Evolutionary conservation across 257 asterid genomes (phyloP).

Genomic region (Przewalskia tangutica): DNA sequence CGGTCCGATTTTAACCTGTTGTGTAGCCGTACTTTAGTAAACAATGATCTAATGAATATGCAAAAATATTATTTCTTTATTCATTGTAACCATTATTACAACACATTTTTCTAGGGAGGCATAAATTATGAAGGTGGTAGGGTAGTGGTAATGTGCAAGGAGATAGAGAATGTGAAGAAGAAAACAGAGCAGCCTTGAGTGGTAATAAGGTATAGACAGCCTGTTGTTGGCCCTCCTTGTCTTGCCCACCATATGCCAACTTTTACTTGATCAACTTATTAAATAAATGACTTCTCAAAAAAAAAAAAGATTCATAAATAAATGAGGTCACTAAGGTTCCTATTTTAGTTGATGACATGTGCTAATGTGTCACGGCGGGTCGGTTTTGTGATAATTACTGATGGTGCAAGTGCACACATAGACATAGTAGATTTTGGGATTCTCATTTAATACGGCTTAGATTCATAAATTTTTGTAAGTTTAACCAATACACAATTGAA

Average conservation of each 20-base stretch:
- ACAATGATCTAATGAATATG: neutral
- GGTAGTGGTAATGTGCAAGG: constrained; percentile 31
- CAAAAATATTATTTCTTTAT: neutral
- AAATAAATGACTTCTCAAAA: neutral
- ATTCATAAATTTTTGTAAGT: too few relatives aligned
- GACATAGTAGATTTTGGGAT: too few relatives aligned
- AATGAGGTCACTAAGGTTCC: too few relatives aligned
- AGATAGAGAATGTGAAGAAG: constrained; percentile 27
- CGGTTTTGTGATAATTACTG: too few relatives aligned
- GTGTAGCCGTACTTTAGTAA: too few relatives aligned
- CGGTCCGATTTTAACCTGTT: too few relatives aligned
- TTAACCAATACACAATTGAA: too few relatives aligned
- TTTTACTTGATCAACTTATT: neutral
- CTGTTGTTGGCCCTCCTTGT: constrained; percentile 32
- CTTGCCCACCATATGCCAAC: neutral
- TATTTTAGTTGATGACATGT: too few relatives aligned
- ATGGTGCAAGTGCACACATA: too few relatives aligned
- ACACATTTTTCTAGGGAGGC: neutral
- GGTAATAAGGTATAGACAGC: constrained; percentile 15
- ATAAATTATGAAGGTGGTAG: constrained; percentile 27
- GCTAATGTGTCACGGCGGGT: too few relatives aligned
- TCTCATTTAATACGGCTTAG: too few relatives aligned
- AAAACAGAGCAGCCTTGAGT: constrained; percentile 23
- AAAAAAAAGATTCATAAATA: neutral
- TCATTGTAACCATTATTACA: neutral